Evolutionary conservation across 345 rosid species (phyloP), one percentile per base, ranked within the genome.

Genomic region (Gossypium stocksii): DNA sequence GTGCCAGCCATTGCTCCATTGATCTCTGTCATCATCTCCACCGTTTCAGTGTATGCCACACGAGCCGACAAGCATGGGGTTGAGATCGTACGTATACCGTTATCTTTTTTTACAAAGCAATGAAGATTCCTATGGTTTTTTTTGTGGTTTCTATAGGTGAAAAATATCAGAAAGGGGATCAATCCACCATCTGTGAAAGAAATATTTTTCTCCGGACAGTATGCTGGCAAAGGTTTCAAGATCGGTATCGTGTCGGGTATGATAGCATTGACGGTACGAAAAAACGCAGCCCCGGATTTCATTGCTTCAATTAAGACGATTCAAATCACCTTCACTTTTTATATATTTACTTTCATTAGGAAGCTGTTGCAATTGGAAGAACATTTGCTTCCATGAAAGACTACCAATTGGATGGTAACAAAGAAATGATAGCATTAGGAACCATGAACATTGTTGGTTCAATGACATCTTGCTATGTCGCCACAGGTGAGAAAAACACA

Each of bases 361-460:
- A 94, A 87, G 98, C 98, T 49, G 80, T 83, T 73, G 97, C 97
- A 9, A 94, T 94, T 27, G 98, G 97, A 75, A 88, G 98, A 86
- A 92, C 97, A 43, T 94, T 94, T 78, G 97, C 98, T 60, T 65
- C 89, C 73, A 89, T 86, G 97, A 92, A 94, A 76, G 97, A 92
- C 79, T 92, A 94, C 82, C 93, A 92, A 60, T 75, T 94, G 13
- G 98, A 94, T 65, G 97, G 98, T 74, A 94, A 92, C 86, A 94
- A 90, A 78, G 97, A 92, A 83, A 94, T 92, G 98, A 88, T 94
- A 41, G 97, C 98, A 49, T 76, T 94, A 59, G 97, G 98, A 80
- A 70, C 93, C 23, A 94, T 90, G 98, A 94, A 94, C 67, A 57
- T 94, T 34, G 88, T 94, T 22, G 98, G 98, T n/a, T 94, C 98